Evolutionary conservation across 371 early-diverging fungal species (phyloP), one percentile per base, ranked within the genome.

Genomic region (Dichotomocladium elegans): DNA sequence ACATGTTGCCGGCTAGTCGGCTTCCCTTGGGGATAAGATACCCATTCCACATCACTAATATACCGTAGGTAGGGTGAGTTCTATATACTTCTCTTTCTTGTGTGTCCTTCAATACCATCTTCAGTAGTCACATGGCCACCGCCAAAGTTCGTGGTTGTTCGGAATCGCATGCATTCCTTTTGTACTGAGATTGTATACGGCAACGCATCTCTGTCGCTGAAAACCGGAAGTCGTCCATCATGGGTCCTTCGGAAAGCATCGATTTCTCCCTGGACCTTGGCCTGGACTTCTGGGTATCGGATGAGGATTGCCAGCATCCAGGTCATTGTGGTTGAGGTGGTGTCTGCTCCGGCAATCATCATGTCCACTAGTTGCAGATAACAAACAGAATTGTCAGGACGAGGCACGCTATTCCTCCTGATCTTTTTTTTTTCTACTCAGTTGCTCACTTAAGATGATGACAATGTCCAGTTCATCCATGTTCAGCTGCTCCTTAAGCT

Each of bases 141-240:
- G 2, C 61, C 61, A 24, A 61, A 58, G 3, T 7, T 14, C 2
- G 43, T 33, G 0, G 45, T 45, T 3, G 56, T 55, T 6, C 61
- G 56, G 29, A 47, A 61, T n/a, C 66, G 55, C 50, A 66, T 44
- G 15, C 61, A 51, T 35, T 66, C 66, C 33, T 56, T 66, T 41
- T 58, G 55, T 2, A 58, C 58, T 15, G 56, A 57, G 12, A 58
- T 28, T 21, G 34, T 21, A 37, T 53, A 66, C 21, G 58, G 66
- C 17, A 58, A 41, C 1, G 24, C 14, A 19, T 58, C 58, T 25
- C 66, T 53, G 7, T 59, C 54, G 4, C 47, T 21, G 33, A 52
- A 67, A 4, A 22, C 44, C 4, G 67, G 67, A 5, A 60, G 26
- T 28, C 57, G 34, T 10, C 54, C 54, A 21, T 25, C 21, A 17